Evolutionary conservation across 768 basidiomycete species (phyloP).

Genomic region (Calocybe gangraenosa): DNA sequence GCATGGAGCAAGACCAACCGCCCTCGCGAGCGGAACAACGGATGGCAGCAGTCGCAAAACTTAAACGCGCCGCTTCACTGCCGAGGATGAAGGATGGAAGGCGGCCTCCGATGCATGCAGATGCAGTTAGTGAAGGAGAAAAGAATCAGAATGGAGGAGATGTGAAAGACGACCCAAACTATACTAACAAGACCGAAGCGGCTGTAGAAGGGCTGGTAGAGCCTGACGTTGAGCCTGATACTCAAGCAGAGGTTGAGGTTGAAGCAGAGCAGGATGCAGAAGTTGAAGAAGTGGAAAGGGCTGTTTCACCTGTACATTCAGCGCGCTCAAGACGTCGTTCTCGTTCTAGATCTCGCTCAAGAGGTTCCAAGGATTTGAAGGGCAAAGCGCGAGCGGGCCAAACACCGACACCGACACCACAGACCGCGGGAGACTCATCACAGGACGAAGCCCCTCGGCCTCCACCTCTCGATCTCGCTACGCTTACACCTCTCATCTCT

Average conservation of each 20-base stretch:
- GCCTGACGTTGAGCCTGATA: slow-evolving; percentile 2
- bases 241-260: slow-evolving; percentile 6
- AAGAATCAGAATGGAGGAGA: slow-evolving; percentile 41
- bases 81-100: slow-evolving; percentile 91
- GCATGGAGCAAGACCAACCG: slow-evolving; percentile 47
- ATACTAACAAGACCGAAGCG: slow-evolving; percentile 15
- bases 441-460: slow-evolving; percentile 53
- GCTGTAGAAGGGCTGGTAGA: slow-evolving; percentile 1
- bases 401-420: slow-evolving; percentile 39
- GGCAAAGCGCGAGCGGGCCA: slow-evolving; percentile 48
- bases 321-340: slow-evolving; percentile 60
- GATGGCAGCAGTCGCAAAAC: slow-evolving; percentile 82
- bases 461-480: slow-evolving; percentile 28
- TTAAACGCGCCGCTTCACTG: slow-evolving; percentile 88
- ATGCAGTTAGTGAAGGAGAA: slow-evolving; percentile 81
- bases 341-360: slow-evolving; percentile 75
- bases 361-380: slow-evolving; percentile 73
- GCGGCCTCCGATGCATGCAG: slow-evolving; percentile 81
- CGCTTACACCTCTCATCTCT: slow-evolving; percentile 37
- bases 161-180: slow-evolving; percentile 26
- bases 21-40: slow-evolving; percentile 66
- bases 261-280: slow-evolving; percentile 27
- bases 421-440: slow-evolving; percentile 63
- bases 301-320: slow-evolving; percentile 41
- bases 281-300: slow-evolving; percentile 33